Percentiles rank a stretch among this genome's conserved stretches.
These are phyloP conservation scores for Taphrina confusa DNA, from an alignment of 1,139 yeast species.

Conservation along the genomic window DNA sequence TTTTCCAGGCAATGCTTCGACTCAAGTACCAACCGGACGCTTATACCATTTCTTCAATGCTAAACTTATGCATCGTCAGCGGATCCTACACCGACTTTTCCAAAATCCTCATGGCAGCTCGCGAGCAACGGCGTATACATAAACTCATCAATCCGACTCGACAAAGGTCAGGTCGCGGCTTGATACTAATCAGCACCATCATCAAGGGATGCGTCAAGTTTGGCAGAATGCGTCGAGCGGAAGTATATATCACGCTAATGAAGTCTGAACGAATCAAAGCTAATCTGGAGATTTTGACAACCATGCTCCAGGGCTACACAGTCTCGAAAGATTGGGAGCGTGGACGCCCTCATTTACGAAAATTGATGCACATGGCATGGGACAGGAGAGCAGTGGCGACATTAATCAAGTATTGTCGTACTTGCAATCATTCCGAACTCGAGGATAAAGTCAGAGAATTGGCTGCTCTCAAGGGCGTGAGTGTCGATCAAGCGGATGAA, in stretches of 20 bases:
- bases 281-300: constrained; percentile 17
- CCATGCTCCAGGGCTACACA: constrained; percentile 23
- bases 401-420: constrained; percentile 10
- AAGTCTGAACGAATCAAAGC: constrained; percentile 14
- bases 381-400: constrained; percentile 25
- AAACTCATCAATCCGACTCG: constrained; percentile 1
- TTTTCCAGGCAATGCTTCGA: constrained; percentile 37
- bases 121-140: constrained; percentile 16
- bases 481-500: not conserved
- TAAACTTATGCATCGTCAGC: constrained; percentile 35
- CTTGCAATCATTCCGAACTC: not conserved
- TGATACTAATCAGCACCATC: constrained; percentile 22
- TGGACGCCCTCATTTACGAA: constrained; percentile 2
- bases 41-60: constrained; percentile 33
- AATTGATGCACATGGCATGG: not conserved
- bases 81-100: constrained; percentile 30
- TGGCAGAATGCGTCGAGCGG: constrained; percentile 18
- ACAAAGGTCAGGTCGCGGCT: constrained; percentile 20
- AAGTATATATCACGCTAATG: constrained; percentile 17
- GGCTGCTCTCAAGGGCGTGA: constrained; percentile 18
- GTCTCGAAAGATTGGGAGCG: constrained; percentile 4
- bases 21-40: constrained; percentile 36
- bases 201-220: constrained; percentile 24
- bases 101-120: constrained; percentile 31
- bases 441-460: constrained; percentile 9